Base-by-base conservation (phyloP, 148 eudicot species). In the Euryodendron excelsum region DNA sequence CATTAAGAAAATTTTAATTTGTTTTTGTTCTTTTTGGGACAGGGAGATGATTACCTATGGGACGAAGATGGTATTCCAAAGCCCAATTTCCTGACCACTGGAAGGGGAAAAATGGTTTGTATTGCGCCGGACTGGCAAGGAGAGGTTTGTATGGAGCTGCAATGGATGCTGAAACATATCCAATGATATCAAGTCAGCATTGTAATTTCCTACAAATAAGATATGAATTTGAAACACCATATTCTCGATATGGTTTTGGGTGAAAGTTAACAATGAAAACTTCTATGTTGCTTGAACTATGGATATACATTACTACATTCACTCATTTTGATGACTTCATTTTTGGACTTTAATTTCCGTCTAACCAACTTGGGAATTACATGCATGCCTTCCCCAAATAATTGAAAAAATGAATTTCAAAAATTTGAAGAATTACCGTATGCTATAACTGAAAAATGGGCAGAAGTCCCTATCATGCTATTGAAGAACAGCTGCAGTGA, bases 81-180 rank as follows among this genome's bases (percentile, higher is more conserved):
- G 78, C 89, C 78, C 0, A 56, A 52, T 7, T 44, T 77, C 98
- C 98, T 3, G 70, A 94, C 69, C 85, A 90, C 41, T 94, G 98
- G 98, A 94, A 92, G 82, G 98, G 97, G 1, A 60, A 82, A 77
- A 85, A 88, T 44, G 97, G 97, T 34, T 82, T 94, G n/a, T 94
- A 92, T 37, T 94, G 97, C 50, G 89, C 39, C 59, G 98, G 98
- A 66, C 84, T 94, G 39, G 82, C 92, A 9, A 82, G 94, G 33
- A 86, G 85, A 80, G 98, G 97, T 36, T 14, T 92, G 0, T 80
- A 82, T 80, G 98, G 97, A 78, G 82, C 87, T 79, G 84, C 86
- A 0, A 45, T 81, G 37, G 98, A 94, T 80, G 97, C 94, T 39
- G 80, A 83, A 85, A 83, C 8, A 87, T 94, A 45, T 91, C 98